These are phyloP conservation scores for Pichia californica DNA, from an alignment of 805 yeast species.

Conservation along the genomic window DNA sequence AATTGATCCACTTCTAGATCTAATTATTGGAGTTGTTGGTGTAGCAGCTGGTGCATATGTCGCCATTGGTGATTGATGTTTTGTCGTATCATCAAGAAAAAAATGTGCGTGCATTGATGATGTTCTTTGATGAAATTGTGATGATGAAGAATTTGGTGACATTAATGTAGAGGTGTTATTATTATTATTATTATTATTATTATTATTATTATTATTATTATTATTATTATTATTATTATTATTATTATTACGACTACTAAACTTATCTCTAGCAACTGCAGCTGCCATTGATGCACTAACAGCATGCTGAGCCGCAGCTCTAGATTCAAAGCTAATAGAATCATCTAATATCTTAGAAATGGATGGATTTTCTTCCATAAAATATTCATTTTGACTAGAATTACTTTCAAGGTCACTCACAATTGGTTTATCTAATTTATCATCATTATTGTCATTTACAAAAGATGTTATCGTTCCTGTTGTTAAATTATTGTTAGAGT, in stretches of 20 bases:
- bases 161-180: too few relatives aligned
- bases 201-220: neutral
- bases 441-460: neutral
- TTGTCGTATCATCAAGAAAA: constrained; percentile 60
- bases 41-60: too few relatives aligned
- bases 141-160: neutral
- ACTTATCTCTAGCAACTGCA: constrained; percentile 29
- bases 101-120: constrained; percentile 78
- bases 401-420: too few relatives aligned
- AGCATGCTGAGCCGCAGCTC: constrained; percentile 33
- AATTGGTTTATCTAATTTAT: neutral
- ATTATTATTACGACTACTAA: neutral
- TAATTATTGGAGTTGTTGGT: constrained; percentile 8
- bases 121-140: constrained; percentile 39
- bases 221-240: neutral
- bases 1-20: constrained; percentile 29
- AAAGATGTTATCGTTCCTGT: neutral
- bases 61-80: constrained; percentile 37
- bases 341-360: constrained; percentile 5
- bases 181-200: neutral
- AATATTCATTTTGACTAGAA: neutral
- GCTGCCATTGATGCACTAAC: constrained; percentile 36
- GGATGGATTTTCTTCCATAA: constrained; percentile 2
- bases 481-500: neutral
- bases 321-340: constrained; percentile 10